Conservation (phyloP, 2,329 filamentous ascomycete species). For the Colletotrichum liaoningense region DNA sequence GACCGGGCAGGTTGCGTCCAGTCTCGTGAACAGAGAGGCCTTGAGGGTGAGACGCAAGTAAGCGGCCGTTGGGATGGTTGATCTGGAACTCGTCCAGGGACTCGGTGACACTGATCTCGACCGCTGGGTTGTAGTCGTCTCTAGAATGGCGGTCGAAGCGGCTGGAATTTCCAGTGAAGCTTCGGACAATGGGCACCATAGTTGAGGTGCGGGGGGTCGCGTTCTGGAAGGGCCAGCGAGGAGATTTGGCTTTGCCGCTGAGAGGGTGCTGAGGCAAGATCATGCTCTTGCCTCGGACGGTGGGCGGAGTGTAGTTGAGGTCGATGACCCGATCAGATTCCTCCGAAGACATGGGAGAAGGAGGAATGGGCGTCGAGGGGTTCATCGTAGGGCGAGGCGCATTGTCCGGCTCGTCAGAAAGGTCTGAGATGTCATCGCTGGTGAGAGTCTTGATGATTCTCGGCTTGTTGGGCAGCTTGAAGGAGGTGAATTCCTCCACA, state of each 20-base stretch:
- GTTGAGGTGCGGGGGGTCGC: constrained; percentile 18
- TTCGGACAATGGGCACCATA: constrained; percentile 22
- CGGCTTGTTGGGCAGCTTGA: constrained; percentile 8
- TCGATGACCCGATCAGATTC: constrained; percentile 7
- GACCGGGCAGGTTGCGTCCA: neutral
- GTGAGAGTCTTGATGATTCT: neutral
- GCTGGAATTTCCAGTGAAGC: constrained; percentile 1
- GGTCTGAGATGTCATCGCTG: neutral
- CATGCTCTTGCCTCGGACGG: constrained; percentile 23
- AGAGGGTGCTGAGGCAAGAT: constrained; percentile 10
- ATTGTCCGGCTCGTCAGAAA: neutral
- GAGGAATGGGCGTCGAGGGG: constrained; percentile 12
- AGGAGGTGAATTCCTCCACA: constrained; percentile 2
- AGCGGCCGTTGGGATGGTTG: constrained; percentile 20
- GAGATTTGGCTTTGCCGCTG: neutral
- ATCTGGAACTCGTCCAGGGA: constrained; percentile 31
- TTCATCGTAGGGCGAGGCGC: neutral
- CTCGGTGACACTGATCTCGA: constrained; percentile 22
- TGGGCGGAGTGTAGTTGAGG: constrained; percentile 16
- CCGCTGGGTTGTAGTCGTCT: neutral
- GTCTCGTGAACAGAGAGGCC: neutral
- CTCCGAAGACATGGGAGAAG: constrained; percentile 19
- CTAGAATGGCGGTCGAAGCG: neutral
- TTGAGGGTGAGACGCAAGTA: constrained; percentile 17
- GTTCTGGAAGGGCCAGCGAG: constrained; percentile 31